Conservation (phyloP, 192 early-diverging fungal genomes). For the Cetraspora pellucida region DNA sequence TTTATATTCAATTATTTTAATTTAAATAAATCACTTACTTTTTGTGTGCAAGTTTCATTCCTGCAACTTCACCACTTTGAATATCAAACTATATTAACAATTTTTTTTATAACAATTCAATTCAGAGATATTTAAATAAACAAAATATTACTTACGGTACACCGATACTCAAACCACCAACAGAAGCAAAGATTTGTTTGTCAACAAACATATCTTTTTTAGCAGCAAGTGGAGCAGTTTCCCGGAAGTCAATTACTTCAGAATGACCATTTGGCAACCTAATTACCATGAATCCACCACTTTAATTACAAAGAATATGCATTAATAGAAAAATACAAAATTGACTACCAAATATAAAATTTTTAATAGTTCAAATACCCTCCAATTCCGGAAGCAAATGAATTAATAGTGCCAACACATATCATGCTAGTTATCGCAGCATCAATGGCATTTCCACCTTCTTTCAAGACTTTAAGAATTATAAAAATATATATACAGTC, state of each 20-base stretch:
- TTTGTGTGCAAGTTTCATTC: slow-evolving; percentile 78
- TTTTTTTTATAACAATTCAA: slow-evolving; percentile 14
- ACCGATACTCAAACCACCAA: slow-evolving; percentile 73
- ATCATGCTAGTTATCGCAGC: slow-evolving; percentile 82
- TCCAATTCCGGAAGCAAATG: slow-evolving; percentile 87
- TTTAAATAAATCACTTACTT: slow-evolving; percentile 41
- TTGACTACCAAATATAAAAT: not conserved
- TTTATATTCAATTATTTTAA: not conserved
- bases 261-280: slow-evolving; percentile 59
- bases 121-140: not conserved
- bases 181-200: slow-evolving; percentile 67
- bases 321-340: not conserved
- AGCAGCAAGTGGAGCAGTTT: slow-evolving; percentile 76
- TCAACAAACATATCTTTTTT: slow-evolving; percentile 79
- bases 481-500: not conserved
- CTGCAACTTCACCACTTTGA: slow-evolving; percentile 80
- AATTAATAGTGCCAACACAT: slow-evolving; percentile 85
- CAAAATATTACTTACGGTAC: slow-evolving; percentile 62
- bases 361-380: slow-evolving; percentile 42
- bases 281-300: slow-evolving; percentile 93
- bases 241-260: slow-evolving; percentile 86
- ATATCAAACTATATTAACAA: slow-evolving; percentile 11
- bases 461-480: slow-evolving; percentile 59
- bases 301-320: slow-evolving; percentile 25
- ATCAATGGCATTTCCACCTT: slow-evolving; percentile 89